Evolutionary conservation across 331 rosid genomes (phyloP).

Genomic region (Quercus phellos): DNA sequence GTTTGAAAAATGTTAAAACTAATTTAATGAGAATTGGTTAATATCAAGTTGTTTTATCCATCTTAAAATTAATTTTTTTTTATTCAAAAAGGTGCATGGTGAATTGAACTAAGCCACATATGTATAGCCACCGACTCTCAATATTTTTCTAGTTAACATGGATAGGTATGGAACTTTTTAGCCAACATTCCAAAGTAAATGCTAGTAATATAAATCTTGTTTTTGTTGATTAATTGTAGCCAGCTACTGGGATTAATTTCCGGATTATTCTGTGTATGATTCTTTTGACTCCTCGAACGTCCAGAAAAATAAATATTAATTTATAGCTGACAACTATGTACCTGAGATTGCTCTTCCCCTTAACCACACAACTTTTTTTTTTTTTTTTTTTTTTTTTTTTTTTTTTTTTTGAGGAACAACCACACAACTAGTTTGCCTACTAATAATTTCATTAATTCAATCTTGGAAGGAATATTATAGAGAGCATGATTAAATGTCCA

Average conservation of each 20-base stretch:
- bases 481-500: slow-evolving; percentile 37
- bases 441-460: background rate
- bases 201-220: background rate
- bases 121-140: too few relatives aligned
- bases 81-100: too few relatives aligned
- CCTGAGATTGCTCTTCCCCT: background rate
- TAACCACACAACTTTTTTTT: background rate
- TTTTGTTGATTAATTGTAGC: background rate
- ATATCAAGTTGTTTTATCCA: too few relatives aligned
- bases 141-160: background rate
- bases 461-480: slow-evolving; percentile 7
- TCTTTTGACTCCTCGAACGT: background rate
- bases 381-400: too few relatives aligned
- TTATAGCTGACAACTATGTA: background rate
- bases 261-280: background rate
- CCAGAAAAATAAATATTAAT: background rate
- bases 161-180: background rate
- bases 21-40: too few relatives aligned
- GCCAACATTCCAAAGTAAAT: background rate
- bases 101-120: too few relatives aligned
- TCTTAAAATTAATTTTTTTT: too few relatives aligned
- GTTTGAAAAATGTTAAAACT: too few relatives aligned
- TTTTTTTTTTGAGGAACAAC: too few relatives aligned
- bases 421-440: background rate
- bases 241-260: background rate